Base-by-base conservation (phyloP, 73 alveolate genomes). In the Paramecium sonneborni region DNA sequence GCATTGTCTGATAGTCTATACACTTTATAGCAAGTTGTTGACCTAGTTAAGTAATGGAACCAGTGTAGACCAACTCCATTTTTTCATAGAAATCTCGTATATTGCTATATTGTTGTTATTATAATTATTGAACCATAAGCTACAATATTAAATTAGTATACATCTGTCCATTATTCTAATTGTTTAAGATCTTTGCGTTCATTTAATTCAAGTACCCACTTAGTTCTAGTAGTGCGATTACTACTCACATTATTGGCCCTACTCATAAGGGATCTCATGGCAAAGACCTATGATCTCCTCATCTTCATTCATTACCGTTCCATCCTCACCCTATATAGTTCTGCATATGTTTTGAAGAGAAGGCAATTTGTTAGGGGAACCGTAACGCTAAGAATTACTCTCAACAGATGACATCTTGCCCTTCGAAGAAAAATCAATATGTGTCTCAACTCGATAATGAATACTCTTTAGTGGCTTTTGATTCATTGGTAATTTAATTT, bases 271-370 rank as follows among this genome's bases (percentile, higher is more conserved):
- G 69, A 24, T 11, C 72, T 38, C 72, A 79, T 43, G 26, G 76
- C 41, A 79, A 79, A 79, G 5, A 79, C 43, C 90, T 79, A 43
- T 30, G 69, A 37, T 39, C 26, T 43, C 84, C 39, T 30, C 68
- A 35, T 74, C 34, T 35, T 30, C 39, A 39, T 18, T 21, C n/a
- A 72, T 34, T 79, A 79, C 90, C 30, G 90, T 79, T 43, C 90
- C 90, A 44, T 79, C 90, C 41, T 79, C 90, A 37, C 90, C 90
- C 26, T 79, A 34, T 11, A 79, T 79, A 23, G 90, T 79, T 23
- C 55, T 38, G 55, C 69, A 46, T 23, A 72, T 72, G 9, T 72
- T 72, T 72, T 32, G 55, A 20, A 72, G 55, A 21, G 90, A 46
- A 6, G 90, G 90, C 18, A 79, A 79, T 46, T 79, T 79, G 12